Evolutionary conservation across 805 yeast genomes (phyloP), one percentile per base, ranked within the genome.

Genomic region (Myxozyma sirexii): DNA sequence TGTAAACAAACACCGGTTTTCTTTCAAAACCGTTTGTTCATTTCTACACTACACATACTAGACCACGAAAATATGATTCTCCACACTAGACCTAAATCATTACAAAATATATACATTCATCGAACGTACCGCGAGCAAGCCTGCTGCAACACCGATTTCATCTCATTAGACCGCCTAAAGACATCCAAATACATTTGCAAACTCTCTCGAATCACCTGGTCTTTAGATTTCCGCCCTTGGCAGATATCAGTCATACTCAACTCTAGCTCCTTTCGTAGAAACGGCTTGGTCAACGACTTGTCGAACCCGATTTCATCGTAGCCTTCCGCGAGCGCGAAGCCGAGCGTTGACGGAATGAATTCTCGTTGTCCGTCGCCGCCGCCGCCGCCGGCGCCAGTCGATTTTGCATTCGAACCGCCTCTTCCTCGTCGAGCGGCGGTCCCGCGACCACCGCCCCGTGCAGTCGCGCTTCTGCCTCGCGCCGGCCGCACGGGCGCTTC

Each of bases 241-340:
- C 92, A 87, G 2, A 94, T 88, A 39, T 79, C 78, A 56, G 77
- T 81, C 68, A 94, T 76, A 50, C 83, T 81, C 15, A 71, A 75
- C 69, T 94, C 99, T 71, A 94, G 76, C 44, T 82, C 84, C 55
- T 87, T 84, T 56, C 99, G 77, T 60, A 94, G 74, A 67, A 88
- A 88, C 3, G 99, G 99, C 68, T 94, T 93, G 0, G 97, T 86
- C 61, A 94, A 77, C 0, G 93, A 85, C 59, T 79, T 76, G 67
- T 90, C 91, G 31, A 90, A 79, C 2, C 88, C 90, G 58, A 94
- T 82, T 45, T 81, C 79, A 57, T 89, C 91, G 72, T 94, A 91
- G 0, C 97, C 97, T 69, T 87, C 92, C 29, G 90, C 93, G 10
- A 94, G 75, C 0, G 94, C 91, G 74, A 87, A 83, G 0, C 99